These are phyloP conservation scores for Tylopilus subfusipes DNA, from an alignment of 768 basidiomycete genomes.

Conservation along the genomic window DNA sequence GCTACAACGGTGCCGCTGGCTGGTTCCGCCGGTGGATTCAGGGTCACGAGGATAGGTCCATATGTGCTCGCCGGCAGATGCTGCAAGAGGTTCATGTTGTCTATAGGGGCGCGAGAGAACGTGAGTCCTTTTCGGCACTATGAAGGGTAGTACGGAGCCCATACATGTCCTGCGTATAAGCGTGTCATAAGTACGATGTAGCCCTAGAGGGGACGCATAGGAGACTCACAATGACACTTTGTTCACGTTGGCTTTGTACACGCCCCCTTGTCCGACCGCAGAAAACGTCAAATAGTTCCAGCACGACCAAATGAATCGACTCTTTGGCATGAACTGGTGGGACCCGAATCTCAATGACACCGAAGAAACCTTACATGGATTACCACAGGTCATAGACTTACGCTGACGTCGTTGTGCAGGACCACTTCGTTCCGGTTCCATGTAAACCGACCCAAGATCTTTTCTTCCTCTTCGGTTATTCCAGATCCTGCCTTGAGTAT, in stretches of 20 bases:
- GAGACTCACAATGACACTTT: conserved; percentile 56
- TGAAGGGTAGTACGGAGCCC: not conserved
- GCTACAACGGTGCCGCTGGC: conserved; percentile 43
- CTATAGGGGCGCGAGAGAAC: conserved; percentile 29
- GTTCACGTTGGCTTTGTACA: conserved; percentile 47
- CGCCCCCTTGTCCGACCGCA: conserved; percentile 33
- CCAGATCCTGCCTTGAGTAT: conserved; percentile 42
- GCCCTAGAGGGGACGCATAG: not conserved
- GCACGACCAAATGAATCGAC: conserved; percentile 62
- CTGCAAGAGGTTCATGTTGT: conserved; percentile 76
- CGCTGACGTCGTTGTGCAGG: conserved; percentile 60
- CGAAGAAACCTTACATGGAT: not conserved
- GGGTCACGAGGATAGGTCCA: conserved; percentile 66
- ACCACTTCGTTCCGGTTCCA: conserved; percentile 70
- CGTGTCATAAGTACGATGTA: not conserved
- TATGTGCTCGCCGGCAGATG: conserved; percentile 51
- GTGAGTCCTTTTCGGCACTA: not conserved
- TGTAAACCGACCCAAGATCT: conserved; percentile 52
- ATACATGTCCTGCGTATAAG: conserved; percentile 41
- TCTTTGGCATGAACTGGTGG: conserved; percentile 62
- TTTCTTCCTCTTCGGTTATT: conserved; percentile 48
- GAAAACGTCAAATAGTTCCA: conserved; percentile 76
- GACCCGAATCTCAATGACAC: not conserved
- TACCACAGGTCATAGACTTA: conserved; percentile 28
- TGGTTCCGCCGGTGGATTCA: conserved; percentile 63